Evolutionary conservation across 2,329 filamentous ascomycete genomes (phyloP), one percentile per base, ranked within the genome.

Genomic region (Emergomyces africanus): DNA sequence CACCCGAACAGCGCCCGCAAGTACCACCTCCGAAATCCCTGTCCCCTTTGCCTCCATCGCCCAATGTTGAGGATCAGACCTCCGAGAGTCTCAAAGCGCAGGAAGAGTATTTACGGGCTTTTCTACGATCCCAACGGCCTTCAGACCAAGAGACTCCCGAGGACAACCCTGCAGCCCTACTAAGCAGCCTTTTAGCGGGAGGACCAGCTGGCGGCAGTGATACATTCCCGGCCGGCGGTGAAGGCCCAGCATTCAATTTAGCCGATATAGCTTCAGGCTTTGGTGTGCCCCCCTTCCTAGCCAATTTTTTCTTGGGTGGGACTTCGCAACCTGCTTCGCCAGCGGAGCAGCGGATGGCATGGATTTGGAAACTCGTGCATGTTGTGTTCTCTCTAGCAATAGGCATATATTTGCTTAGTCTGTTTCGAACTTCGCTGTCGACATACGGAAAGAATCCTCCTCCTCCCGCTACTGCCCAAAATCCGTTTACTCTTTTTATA

Each of bases 331-430:
- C 68, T 60, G 72, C 70, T 59, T 70, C 69, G 4, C 68, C 72
- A 15, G 65, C 69, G 51, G 69, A 74, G 61, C 67, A 72, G 62
- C 69, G 70, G 57, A 66, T 66, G 14, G 62, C 68, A 41, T 66
- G 64, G 49, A 63, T 81, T 10, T 85, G 83, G 83, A 79, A 81
- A 57, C 69, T 82, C 25, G 67, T 84, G 10, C 83, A 86, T 66
- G 76, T 79, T 5, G 51, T 84, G 18, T 83, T 85, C 67, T 78
- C 82, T 3, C 67, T 84, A n/a, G 66, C 70, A 1, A 72, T 84
- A 25, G 82, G 79, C 0, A 64, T 79, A 46, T 86, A 85, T 68
- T 75, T 77, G 42, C 62, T 77, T 0, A 67, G 73, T 33, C 60
- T 71, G 18, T 65, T 77, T 44, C 65, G 69, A 33, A 61, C 67